A percentile compares a stretch with the other conserved stretches of the same genome.
Evolutionary conservation across 306 rosid species (phyloP).

Genomic region (Pyrus communis): DNA sequence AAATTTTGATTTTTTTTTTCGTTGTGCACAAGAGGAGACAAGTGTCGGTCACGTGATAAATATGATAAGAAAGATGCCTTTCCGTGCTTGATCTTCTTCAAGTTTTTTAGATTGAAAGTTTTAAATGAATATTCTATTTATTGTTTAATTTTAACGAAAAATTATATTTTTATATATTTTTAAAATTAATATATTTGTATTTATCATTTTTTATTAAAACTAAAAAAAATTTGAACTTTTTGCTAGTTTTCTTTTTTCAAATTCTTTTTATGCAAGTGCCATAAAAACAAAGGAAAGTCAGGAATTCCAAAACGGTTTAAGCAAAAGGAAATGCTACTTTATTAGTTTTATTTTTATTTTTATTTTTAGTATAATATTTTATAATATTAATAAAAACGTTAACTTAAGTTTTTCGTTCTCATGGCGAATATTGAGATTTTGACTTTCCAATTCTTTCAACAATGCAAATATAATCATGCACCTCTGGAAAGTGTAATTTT

Average conservation of each 20-base stretch:
- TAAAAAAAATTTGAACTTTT: no score
- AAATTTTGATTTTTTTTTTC: background rate
- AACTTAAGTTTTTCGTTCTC: background rate
- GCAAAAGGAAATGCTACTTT: no score
- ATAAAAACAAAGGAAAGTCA: background rate
- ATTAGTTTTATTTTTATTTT: no score
- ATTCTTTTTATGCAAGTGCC: background rate
- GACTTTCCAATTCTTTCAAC: background rate
- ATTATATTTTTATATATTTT: no score
- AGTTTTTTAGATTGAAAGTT: accelerated
- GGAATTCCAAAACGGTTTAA: background rate
- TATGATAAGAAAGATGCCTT: background rate
- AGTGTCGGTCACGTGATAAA: background rate
- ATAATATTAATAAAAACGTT: no score
- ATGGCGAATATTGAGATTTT: background rate
- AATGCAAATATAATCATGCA: background rate
- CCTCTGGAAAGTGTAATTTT: no score
- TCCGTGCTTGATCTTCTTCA: background rate
- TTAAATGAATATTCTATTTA: accelerated
- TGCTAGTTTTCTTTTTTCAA: no score
- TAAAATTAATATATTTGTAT: no score
- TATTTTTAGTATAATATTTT: no score
- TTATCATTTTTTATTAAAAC: no score
- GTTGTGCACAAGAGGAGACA: background rate
- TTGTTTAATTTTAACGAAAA: no score